Percentiles rank a stretch among this genome's conserved stretches.
These are phyloP conservation scores for Drechslerella dactyloides DNA, from an alignment of 2,329 filamentous ascomycete species.

Conservation along the genomic window DNA sequence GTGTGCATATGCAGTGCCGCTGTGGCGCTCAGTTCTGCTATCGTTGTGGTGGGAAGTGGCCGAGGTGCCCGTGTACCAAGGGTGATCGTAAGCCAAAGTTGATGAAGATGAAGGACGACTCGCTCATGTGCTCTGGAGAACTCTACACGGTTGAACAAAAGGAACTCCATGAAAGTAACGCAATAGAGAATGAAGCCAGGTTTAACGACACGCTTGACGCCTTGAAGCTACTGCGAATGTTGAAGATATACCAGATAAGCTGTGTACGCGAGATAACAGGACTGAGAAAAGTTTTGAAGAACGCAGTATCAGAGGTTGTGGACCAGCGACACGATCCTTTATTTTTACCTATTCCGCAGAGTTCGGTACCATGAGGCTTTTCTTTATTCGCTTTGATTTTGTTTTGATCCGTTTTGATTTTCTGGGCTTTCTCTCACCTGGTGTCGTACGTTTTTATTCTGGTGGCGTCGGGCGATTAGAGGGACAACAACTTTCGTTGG, in stretches of 20 bases:
- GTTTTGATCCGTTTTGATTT: no score
- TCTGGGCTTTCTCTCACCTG: no score
- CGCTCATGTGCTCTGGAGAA: slow-evolving; percentile 1
- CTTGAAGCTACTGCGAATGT: slow-evolving; percentile 16
- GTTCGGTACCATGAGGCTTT: no score
- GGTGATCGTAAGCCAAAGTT: not conserved
- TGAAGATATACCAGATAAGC: slow-evolving; percentile 25
- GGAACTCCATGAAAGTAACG: slow-evolving; percentile 1
- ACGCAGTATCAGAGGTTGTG: not conserved
- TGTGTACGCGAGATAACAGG: slow-evolving; percentile 23
- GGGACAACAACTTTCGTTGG: no score
- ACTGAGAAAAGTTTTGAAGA: slow-evolving; percentile 22
- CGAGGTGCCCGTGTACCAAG: slow-evolving; percentile 28
- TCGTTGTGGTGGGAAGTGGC: slow-evolving; percentile 35
- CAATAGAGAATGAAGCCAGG: slow-evolving; percentile 7
- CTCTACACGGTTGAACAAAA: slow-evolving; percentile 7
- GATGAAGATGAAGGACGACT: slow-evolving; percentile 4
- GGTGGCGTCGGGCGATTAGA: no score
- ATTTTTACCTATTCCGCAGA: no score
- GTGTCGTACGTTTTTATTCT: no score
- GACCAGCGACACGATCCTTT: no score
- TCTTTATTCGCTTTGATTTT: no score
- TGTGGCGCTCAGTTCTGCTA: slow-evolving; percentile 44
- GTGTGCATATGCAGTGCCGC: slow-evolving; percentile 54
- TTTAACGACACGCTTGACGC: slow-evolving; percentile 13